Evolutionary conservation across 192 early-diverging fungal genomes (phyloP).

Genomic region (Dissophora ornata): DNA sequence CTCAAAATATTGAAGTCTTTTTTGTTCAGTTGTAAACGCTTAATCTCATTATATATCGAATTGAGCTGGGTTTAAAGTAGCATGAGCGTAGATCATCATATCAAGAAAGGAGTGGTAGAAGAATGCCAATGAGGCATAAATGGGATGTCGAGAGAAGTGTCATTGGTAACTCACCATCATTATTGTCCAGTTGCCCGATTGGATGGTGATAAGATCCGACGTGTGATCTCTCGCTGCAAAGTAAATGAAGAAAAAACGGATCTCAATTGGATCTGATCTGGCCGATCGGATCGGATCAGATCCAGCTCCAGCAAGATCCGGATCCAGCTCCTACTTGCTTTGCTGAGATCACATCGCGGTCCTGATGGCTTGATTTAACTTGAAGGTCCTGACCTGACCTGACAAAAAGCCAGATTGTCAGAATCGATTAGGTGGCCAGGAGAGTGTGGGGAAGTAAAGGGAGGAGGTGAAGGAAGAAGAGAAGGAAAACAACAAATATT

Average conservation of each 20-base stretch:
- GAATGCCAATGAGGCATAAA: not conserved
- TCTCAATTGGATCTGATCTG: too few relatives aligned
- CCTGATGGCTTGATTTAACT: too few relatives aligned
- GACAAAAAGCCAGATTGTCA: too few relatives aligned
- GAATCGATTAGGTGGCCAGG: not conserved
- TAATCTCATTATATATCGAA: conserved; percentile 49
- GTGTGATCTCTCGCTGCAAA: too few relatives aligned
- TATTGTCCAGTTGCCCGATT: too few relatives aligned
- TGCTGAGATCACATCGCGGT: not conserved
- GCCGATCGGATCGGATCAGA: too few relatives aligned
- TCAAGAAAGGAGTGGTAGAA: not conserved
- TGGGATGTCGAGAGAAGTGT: not conserved
- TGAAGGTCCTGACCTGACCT: too few relatives aligned
- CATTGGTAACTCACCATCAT: conserved; percentile 6
- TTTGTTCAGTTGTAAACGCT: conserved; percentile 28
- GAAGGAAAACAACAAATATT: conserved; percentile 4
- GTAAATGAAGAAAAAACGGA: too few relatives aligned
- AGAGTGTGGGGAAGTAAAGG: not conserved
- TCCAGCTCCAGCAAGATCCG: not conserved
- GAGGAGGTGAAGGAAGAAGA: conserved; percentile 4
- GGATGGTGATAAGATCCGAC: not conserved
- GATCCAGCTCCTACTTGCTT: not conserved
- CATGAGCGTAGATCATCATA: conserved; percentile 50
- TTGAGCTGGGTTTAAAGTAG: conserved; percentile 57
- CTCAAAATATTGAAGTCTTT: too few relatives aligned